phyloP scores from a whole-genome alignment of 441 rosid species.

The Omphalea diandra region DNA sequence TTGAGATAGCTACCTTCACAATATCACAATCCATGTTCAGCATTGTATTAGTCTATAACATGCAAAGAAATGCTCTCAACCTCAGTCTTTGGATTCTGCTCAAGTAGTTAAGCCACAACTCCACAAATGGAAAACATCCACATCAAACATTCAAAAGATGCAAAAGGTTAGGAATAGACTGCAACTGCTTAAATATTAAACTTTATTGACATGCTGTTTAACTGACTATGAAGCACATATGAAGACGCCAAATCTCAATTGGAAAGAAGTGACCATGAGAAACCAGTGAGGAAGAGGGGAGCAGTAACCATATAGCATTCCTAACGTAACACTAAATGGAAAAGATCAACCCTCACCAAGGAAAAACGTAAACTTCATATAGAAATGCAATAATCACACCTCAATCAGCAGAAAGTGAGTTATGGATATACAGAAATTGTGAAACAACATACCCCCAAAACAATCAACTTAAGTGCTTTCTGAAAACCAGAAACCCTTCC shows the following conservation, averaged over 20 bases:
- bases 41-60: not conserved
- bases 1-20: not conserved
- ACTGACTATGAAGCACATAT: not conserved
- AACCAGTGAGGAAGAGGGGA: not conserved
- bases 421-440: not conserved
- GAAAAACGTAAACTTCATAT: not conserved
- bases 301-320: not conserved
- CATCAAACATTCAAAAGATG: not conserved
- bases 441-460: conserved; percentile 72
- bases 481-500: conserved; percentile 83
- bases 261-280: not conserved
- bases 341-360: not conserved
- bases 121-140: not conserved
- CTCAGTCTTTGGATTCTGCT: too few relatives aligned
- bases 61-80: too few relatives aligned
- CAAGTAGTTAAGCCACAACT: too few relatives aligned
- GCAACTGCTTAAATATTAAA: not conserved
- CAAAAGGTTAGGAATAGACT: not conserved
- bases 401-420: not conserved
- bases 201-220: not conserved
- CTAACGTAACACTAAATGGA: not conserved
- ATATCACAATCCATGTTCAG: not conserved
- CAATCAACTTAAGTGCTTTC: conserved; percentile 74
- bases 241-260: not conserved
- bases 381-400: not conserved